A percentile compares a stretch with the other conserved stretches of the same genome.
phyloP scores from a whole-genome alignment of 345 rosid genomes.

The Eucalyptus pauciflora region DNA sequence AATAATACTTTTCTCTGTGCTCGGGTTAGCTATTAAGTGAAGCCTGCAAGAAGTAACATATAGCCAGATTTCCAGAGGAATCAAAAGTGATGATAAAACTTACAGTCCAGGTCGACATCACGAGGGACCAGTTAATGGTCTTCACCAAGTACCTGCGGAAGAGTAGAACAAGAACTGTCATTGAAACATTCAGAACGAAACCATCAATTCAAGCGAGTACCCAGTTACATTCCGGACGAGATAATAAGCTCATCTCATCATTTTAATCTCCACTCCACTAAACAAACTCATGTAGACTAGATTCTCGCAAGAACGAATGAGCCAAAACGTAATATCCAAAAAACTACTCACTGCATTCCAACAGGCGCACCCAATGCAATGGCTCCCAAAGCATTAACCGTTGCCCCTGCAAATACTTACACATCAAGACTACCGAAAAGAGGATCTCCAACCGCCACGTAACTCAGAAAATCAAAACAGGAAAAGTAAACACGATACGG shows the following conservation, averaged over 20 bases:
- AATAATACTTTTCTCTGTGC: not conserved
- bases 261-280: not conserved
- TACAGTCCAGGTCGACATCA: conserved; percentile 81
- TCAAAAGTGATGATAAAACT: not conserved
- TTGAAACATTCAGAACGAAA: not conserved
- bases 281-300: not conserved
- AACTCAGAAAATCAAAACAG: not conserved
- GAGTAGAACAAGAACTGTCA: not conserved
- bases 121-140: conserved; percentile 64
- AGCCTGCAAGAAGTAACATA: not conserved
- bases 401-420: conserved; percentile 40
- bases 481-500: not conserved
- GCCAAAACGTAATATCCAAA: not conserved
- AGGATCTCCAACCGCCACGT: not conserved
- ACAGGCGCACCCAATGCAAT: conserved; percentile 79
- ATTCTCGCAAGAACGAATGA: not conserved
- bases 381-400: conserved; percentile 67
- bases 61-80: not conserved
- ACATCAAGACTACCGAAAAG: not conserved
- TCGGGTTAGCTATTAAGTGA: not conserved
- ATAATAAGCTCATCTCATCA: not conserved
- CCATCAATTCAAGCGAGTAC: not conserved
- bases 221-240: not conserved
- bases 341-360: conserved; percentile 50
- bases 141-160: conserved; percentile 38